Evolutionary conservation across 345 rosid species (phyloP).

Genomic region (Toxicodendron radicans): DNA sequence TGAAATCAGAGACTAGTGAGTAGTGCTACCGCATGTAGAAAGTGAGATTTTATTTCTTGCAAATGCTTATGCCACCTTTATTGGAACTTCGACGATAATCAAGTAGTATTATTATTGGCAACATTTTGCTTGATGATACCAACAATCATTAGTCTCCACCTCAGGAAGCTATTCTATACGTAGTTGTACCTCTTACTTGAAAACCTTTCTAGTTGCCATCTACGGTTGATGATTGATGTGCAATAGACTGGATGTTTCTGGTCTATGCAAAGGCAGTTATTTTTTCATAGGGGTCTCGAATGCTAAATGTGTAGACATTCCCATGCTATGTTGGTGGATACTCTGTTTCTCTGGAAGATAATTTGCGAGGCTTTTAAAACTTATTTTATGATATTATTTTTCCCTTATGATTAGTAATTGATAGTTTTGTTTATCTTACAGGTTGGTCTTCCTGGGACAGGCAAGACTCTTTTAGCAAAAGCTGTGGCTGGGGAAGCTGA

Average conservation of each 20-base stretch:
- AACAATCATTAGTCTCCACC: neutral
- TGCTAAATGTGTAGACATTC: neutral
- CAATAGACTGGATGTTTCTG: neutral
- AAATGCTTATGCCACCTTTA: neutral
- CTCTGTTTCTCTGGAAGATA: constrained; percentile 15
- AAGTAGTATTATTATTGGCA: neutral
- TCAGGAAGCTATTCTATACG: neutral
- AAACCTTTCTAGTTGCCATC: too few relatives aligned
- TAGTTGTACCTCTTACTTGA: too few relatives aligned
- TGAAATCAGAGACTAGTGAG: neutral
- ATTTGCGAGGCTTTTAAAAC: neutral
- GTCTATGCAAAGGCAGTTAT: neutral
- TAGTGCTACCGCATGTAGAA: neutral
- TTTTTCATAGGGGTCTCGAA: neutral
- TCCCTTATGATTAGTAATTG: constrained; percentile 2
- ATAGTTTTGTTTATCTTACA: constrained; percentile 31
- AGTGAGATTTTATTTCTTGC: neutral
- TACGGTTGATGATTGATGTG: neutral
- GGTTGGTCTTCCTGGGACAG: constrained; percentile 99
- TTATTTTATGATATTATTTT: constrained; percentile 13
- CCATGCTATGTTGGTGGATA: neutral
- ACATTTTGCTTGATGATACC: neutral
- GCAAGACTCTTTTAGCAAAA: constrained; percentile 94
- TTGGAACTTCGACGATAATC: neutral
- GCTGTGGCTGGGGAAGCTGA: constrained; percentile 98